Evolutionary conservation across 768 basidiomycete species (phyloP).

Genomic region (Dentipellis sp.): DNA sequence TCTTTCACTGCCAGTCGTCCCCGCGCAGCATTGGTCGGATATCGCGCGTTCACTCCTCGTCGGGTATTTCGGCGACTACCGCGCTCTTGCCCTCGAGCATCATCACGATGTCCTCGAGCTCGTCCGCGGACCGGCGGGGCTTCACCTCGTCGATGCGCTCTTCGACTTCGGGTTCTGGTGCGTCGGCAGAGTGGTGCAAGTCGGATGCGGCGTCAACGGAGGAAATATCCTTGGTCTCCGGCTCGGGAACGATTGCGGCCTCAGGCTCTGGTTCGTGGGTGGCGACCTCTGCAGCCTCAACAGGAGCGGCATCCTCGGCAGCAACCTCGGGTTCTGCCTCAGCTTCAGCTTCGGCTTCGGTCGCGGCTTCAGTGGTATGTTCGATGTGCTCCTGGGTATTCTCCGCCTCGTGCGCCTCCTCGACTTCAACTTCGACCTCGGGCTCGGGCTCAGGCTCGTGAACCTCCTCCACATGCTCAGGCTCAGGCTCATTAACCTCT

Average conservation of each 20-base stretch:
- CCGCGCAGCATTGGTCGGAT: too few species aligned
- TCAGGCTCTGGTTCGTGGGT: constrained; percentile 1
- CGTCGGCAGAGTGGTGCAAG: neutral
- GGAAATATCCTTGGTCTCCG: too few species aligned
- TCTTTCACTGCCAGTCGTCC: too few species aligned
- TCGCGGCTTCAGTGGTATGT: neutral
- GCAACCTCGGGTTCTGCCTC: constrained; percentile 2
- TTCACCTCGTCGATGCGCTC: constrained; percentile 16
- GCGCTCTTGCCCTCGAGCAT: constrained; percentile 42
- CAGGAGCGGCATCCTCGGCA: constrained; percentile 1
- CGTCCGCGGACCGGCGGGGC: constrained; percentile 21
- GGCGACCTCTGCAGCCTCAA: constrained; percentile 1
- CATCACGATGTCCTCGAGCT: constrained; percentile 58
- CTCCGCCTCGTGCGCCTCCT: neutral
- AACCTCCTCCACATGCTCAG: neutral
- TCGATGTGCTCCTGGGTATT: neutral
- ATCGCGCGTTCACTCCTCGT: constrained; percentile 30
- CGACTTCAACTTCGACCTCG: neutral
- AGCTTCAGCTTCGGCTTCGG: neutral
- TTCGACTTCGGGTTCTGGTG: too few species aligned
- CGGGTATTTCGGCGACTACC: constrained; percentile 35
- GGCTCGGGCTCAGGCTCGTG: neutral
- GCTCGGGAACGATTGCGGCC: neutral
- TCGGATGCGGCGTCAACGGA: too few species aligned
- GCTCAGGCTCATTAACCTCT: neutral